Evolutionary conservation across 176 grass and related monocot species (phyloP), one percentile per base, ranked within the genome.

Genomic region (Bolboschoenus planiculmis): DNA sequence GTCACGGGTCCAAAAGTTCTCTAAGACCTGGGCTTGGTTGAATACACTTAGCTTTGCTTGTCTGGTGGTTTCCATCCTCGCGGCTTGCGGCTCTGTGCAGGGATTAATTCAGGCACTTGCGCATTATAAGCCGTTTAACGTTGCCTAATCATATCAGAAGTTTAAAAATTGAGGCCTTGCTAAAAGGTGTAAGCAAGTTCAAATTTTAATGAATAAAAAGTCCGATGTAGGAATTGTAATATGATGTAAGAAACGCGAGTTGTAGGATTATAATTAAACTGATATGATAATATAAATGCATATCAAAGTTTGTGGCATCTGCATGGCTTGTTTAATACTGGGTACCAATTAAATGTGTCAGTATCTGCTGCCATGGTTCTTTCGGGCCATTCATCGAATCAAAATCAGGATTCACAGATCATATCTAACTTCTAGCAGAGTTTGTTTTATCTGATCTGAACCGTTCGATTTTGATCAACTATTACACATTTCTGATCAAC

Each of bases 11-110:
- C 51, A 51, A 0, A 88, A 83, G 1, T 95, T 87, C 89, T 94
- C 95, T 24, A 58, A 82, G 54, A 85, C 85, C 35, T 92, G 92
- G 92, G 81, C 81, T 4, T 98, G 89, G 92, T 88, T 98, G 72
- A 90, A 95, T 51, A 85, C 92, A 44, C 89, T 98, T 61, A 91
- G 87, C 81, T 4, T 44, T 5, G 84, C 83, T 0, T 92, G 90
- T 78, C 87, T 98, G 66, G 0, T 90, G 11, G 87, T 95, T 62
- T 93, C 92, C 1, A 0, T 98, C 44, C 85, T 95, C 5, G 95
- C 92, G 2, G 90, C 89, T 59, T 84, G 72, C 2, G 95, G 92
- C 0, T 92, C 95, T 1, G 60, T 98, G 1, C 85, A 98, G 61
- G 95, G 90, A 0, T 86, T 98, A 66, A 24, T 88, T 73, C 81